Conservation (phyloP, 768 basidiomycete genomes). For the Lactifluus volemus region DNA sequence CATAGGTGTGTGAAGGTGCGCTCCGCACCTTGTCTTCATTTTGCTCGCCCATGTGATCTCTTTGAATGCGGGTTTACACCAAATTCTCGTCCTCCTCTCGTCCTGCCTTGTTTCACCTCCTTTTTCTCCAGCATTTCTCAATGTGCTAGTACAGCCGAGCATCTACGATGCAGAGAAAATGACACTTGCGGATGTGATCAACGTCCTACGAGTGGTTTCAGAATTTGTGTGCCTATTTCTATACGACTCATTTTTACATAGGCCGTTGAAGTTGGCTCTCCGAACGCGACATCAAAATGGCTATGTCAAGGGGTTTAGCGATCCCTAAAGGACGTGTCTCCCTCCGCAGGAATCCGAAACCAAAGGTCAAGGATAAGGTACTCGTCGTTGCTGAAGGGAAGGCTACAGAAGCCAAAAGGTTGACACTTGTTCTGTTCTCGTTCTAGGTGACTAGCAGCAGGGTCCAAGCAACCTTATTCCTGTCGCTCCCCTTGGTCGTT, state of each 20-base stretch:
- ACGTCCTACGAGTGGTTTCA: conserved; percentile 46
- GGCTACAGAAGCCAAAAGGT: conserved; percentile 65
- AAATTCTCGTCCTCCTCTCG: too few species aligned
- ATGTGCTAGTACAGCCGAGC: conserved; percentile 40
- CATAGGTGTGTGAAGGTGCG: too few species aligned
- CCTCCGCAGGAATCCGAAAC: conserved; percentile 73
- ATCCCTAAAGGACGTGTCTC: conserved; percentile 87
- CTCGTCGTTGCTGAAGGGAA: conserved; percentile 88
- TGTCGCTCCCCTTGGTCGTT: conserved; percentile 73
- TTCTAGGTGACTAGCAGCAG: conserved; percentile 63
- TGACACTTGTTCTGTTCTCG: background rate
- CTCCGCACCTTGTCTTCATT: too few species aligned
- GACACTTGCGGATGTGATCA: conserved; percentile 56
- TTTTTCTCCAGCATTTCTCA: too few species aligned
- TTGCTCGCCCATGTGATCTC: too few species aligned
- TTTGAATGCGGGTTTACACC: too few species aligned
- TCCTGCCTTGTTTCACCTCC: too few species aligned
- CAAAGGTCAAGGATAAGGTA: conserved; percentile 58
- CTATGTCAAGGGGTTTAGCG: conserved; percentile 65
- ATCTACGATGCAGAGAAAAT: conserved; percentile 61
- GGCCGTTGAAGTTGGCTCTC: conserved; percentile 78
- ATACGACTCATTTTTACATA: conserved; percentile 25
- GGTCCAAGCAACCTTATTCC: conserved; percentile 72
- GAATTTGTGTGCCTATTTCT: conserved; percentile 27
- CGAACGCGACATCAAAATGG: conserved; percentile 72